These are phyloP conservation scores for Phialemoniopsis sp. DNA, from an alignment of 2,329 filamentous ascomycete species.

Conservation along the genomic window DNA sequence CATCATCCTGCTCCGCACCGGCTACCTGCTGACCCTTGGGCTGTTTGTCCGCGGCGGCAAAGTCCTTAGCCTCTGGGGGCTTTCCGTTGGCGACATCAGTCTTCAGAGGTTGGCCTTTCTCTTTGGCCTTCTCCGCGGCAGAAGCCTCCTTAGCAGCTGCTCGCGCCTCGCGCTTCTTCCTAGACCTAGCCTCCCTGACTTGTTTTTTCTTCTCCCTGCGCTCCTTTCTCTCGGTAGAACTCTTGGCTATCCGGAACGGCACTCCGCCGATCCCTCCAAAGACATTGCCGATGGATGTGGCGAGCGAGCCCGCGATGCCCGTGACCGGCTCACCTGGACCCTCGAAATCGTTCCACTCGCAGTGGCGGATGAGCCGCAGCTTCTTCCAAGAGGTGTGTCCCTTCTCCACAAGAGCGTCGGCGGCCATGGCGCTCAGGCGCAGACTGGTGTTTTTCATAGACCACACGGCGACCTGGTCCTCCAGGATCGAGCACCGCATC, in stretches of 20 bases:
- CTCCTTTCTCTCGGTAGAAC: constrained; percentile 48
- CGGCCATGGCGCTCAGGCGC: constrained; percentile 59
- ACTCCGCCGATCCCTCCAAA: constrained; percentile 61
- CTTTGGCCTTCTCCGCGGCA: not conserved
- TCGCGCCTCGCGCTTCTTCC: constrained; percentile 11
- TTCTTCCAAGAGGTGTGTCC: constrained; percentile 61
- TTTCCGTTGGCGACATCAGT: not conserved
- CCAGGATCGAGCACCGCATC: constrained; percentile 64
- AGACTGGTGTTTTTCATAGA: constrained; percentile 56
- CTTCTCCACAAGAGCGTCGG: constrained; percentile 57
- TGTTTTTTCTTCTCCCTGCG: constrained; percentile 39
- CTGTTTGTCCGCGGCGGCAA: not conserved
- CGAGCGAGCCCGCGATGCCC: constrained; percentile 57
- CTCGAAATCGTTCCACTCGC: constrained; percentile 74
- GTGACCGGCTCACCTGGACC: constrained; percentile 71
- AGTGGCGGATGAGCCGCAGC: constrained; percentile 60
- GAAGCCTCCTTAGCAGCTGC: constrained; percentile 11
- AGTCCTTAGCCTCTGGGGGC: constrained; percentile 1
- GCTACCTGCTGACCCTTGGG: constrained; percentile 1
- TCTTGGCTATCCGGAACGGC: constrained; percentile 57
- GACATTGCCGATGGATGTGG: constrained; percentile 53
- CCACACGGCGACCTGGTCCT: constrained; percentile 63
- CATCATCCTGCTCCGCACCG: not conserved
- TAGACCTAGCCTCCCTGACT: constrained; percentile 16
- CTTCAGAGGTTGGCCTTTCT: constrained; percentile 3